Conservation (phyloP, 2,329 filamentous ascomycete genomes). For the Cordyceps pruinosa region DNA sequence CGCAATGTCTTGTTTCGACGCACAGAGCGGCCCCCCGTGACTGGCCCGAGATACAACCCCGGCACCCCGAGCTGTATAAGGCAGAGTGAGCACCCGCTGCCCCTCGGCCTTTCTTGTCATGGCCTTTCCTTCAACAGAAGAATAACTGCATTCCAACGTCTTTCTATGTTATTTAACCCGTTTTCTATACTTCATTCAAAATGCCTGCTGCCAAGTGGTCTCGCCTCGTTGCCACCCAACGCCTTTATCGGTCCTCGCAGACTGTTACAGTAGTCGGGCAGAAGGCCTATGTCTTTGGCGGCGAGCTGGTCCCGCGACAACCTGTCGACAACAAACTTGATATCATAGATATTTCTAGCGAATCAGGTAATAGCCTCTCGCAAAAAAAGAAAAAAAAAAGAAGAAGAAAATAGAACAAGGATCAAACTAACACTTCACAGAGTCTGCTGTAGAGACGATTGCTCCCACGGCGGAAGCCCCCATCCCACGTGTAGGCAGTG, state of each 20-base stretch:
- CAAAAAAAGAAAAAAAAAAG: no score
- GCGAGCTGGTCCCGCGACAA: slow-evolving; percentile 43
- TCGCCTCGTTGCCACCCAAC: slow-evolving; percentile 10
- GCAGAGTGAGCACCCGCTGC: neutral
- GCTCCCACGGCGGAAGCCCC: slow-evolving; percentile 28
- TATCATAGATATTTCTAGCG: slow-evolving; percentile 24
- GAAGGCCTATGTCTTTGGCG: slow-evolving; percentile 41
- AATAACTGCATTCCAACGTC: no score
- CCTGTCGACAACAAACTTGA: slow-evolving; percentile 44
- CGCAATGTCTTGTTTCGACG: neutral
- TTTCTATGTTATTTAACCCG: no score
- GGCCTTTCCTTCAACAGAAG: no score
- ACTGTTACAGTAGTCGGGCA: slow-evolving; percentile 33
- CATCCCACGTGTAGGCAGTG: slow-evolving; percentile 48
- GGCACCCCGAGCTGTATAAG: no score
- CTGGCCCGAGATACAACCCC: no score
- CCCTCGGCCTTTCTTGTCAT: no score
- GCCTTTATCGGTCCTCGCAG: slow-evolving; percentile 45
- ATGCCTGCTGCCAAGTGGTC: slow-evolving; percentile 11
- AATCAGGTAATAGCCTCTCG: neutral
- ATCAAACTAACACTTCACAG: neutral
- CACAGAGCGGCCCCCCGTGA: neutral
- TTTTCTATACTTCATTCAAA: no score
- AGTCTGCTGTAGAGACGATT: slow-evolving; percentile 15
- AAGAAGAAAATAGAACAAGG: no score